These are phyloP conservation scores for Trypanosoma rangeli DNA, from an alignment of 208 protist species.

Conservation along the genomic window DNA sequence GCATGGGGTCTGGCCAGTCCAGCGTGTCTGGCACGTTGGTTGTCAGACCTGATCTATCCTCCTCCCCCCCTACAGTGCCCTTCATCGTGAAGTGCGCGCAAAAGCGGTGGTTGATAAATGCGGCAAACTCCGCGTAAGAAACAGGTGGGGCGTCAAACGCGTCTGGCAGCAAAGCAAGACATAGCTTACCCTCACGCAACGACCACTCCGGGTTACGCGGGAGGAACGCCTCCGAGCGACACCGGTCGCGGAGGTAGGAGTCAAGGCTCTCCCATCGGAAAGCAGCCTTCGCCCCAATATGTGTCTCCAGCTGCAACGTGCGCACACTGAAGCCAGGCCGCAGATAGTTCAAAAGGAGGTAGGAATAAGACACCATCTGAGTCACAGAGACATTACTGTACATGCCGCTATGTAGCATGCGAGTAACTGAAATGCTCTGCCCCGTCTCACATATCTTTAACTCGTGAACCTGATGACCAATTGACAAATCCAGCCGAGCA, in stretches of 20 bases:
- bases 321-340: slow-evolving; percentile 45
- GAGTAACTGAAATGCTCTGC: slow-evolving; percentile 65
- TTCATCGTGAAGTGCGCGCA: slow-evolving; percentile 51
- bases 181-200: slow-evolving; percentile 55
- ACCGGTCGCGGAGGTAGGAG: slow-evolving; percentile 54
- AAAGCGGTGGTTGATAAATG: slow-evolving; percentile 73
- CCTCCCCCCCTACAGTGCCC: slow-evolving; percentile 41
- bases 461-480: slow-evolving; percentile 84
- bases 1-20: slow-evolving; percentile 23
- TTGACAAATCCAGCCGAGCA: slow-evolving; percentile 69
- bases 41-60: slow-evolving; percentile 29
- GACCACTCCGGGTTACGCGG: slow-evolving; percentile 35
- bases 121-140: slow-evolving; percentile 60
- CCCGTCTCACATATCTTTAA: slow-evolving; percentile 77
- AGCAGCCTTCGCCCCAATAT: slow-evolving; percentile 60
- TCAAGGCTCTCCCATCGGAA: slow-evolving; percentile 80
- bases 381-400: slow-evolving; percentile 77
- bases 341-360: slow-evolving; percentile 81
- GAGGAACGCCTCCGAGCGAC: slow-evolving; percentile 44
- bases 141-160: slow-evolving; percentile 36
- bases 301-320: slow-evolving; percentile 59
- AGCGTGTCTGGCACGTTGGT: slow-evolving; percentile 36
- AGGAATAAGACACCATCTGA: slow-evolving; percentile 68
- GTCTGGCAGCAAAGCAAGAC: slow-evolving; percentile 70
- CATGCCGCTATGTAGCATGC: slow-evolving; percentile 80